Percentiles rank a stretch among this genome's conserved stretches.
Evolutionary conservation across 768 basidiomycete species (phyloP).

Genomic region (Galerina sulciceps): DNA sequence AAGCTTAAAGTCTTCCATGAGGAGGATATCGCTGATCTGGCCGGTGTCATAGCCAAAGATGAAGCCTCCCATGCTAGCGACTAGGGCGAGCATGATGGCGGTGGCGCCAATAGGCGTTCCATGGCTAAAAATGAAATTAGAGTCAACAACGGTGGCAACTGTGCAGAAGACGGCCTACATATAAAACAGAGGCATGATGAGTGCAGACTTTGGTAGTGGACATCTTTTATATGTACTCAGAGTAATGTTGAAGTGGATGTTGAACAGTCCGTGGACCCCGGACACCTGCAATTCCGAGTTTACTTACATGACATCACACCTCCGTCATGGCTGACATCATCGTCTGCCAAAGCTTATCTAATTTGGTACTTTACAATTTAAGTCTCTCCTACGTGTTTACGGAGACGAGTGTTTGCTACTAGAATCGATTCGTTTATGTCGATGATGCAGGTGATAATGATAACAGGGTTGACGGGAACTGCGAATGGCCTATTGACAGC

Average conservation of each 20-base stretch:
- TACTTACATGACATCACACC: no score
- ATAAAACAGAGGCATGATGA: constrained; percentile 32
- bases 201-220: no score
- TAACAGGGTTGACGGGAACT: not conserved
- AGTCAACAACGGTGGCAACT: no score
- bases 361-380: constrained; percentile 4
- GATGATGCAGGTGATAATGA: constrained; percentile 5
- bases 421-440: constrained; percentile 27
- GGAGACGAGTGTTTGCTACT: constrained; percentile 16
- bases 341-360: not conserved
- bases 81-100: constrained; percentile 66
- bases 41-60: constrained; percentile 76
- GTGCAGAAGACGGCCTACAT: constrained; percentile 22
- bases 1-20: constrained; percentile 70
- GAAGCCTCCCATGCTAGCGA: constrained; percentile 76
- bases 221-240: not conserved
- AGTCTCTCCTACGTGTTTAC: constrained; percentile 14
- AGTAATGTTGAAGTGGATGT: no score
- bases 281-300: not conserved
- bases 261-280: no score
- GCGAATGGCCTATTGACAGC: no score
- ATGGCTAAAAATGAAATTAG: constrained; percentile 37
- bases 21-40: constrained; percentile 76
- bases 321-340: no score
- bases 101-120: constrained; percentile 66